Percentiles rank a stretch among this genome's conserved stretches.
Conservation (phyloP, 2,329 filamentous ascomycete genomes). For the Xylariaceae sp. region DNA sequence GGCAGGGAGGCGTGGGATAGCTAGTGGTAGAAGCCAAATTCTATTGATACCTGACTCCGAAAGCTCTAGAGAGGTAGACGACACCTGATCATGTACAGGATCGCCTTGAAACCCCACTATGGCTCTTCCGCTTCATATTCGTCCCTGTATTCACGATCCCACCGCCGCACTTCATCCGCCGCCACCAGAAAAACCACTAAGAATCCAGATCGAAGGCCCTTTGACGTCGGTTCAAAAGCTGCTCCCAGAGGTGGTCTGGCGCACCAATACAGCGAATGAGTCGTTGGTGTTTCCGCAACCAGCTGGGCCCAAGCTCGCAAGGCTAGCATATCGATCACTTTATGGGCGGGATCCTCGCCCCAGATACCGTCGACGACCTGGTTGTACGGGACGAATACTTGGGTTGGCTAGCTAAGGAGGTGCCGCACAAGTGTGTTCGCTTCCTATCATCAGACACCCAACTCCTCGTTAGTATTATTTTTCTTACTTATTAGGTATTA, state of each 20-base stretch:
- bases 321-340: constrained; percentile 5
- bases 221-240: constrained; percentile 11
- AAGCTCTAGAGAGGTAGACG: too few relatives aligned
- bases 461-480: background rate
- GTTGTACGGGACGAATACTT: background rate
- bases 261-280: background rate
- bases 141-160: constrained; percentile 9
- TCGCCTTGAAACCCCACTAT: too few relatives aligned
- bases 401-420: background rate
- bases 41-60: too few relatives aligned
- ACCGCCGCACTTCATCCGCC: constrained; percentile 8
- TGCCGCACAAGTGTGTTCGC: background rate
- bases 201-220: constrained; percentile 16
- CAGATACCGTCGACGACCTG: constrained; percentile 1
- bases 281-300: background rate
- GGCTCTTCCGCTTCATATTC: constrained; percentile 9
- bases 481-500: background rate
- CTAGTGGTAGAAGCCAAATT: too few relatives aligned
- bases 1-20: too few relatives aligned
- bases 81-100: too few relatives aligned
- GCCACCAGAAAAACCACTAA: constrained; percentile 6
- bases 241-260: constrained; percentile 11
- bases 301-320: constrained; percentile 7
- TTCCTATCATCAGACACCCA: background rate
- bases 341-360: constrained; percentile 5